Evolutionary conservation across 2,329 filamentous ascomycete species (phyloP).

Genomic region (Sclerotinia minor): DNA sequence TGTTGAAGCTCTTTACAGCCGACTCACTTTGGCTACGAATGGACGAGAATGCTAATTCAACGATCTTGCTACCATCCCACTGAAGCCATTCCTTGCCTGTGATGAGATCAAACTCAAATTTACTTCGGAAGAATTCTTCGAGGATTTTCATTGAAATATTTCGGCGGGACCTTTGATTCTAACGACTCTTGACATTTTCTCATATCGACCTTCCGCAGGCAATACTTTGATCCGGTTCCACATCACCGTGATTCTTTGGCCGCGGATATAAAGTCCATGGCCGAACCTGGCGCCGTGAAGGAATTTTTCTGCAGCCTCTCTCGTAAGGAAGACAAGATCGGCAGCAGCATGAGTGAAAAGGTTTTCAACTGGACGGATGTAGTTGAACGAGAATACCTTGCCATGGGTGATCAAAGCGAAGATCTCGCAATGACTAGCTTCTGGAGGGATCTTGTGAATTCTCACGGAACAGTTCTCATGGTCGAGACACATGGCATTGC

Average conservation of each 20-base stretch:
- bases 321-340: constrained; percentile 26
- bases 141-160: neutral
- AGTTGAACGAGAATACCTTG: constrained; percentile 26
- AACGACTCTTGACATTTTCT: constrained; percentile 22
- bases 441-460: constrained; percentile 17
- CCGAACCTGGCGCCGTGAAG: neutral
- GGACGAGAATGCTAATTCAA: constrained; percentile 26
- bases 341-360: constrained; percentile 17
- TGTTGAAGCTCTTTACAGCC: constrained; percentile 16
- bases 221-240: constrained; percentile 22
- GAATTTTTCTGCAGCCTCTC: constrained; percentile 24
- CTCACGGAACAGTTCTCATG: constrained; percentile 25
- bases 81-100: constrained; percentile 6
- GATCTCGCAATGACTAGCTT: constrained; percentile 24
- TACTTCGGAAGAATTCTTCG: constrained; percentile 6
- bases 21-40: constrained; percentile 27
- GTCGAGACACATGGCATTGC: constrained; percentile 18
- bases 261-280: constrained; percentile 7
- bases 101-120: constrained; percentile 24
- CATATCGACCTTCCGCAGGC: constrained; percentile 8
- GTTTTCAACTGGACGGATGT: neutral
- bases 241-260: neutral
- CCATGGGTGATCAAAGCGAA: constrained; percentile 26
- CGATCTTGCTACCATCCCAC: neutral
- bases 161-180: constrained; percentile 17